Evolutionary conservation across 352 stramenopile species (phyloP).

Genomic region (Pythium apleroticum): DNA sequence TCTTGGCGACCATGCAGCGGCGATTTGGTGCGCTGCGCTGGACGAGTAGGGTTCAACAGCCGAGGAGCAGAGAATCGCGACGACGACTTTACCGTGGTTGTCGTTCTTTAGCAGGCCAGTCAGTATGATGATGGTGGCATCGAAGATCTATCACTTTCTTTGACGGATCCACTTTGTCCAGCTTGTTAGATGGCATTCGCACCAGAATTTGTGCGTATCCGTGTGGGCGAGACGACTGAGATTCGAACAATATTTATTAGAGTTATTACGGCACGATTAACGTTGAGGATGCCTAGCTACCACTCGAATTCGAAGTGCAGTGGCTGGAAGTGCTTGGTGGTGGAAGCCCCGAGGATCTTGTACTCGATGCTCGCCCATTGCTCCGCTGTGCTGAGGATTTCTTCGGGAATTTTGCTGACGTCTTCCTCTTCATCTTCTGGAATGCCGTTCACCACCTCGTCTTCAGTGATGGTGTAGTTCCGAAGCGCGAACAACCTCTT

Average conservation of each 20-base stretch:
- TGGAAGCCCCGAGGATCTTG: conserved; percentile 4
- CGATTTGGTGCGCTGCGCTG: too few relatives aligned
- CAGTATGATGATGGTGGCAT: too few relatives aligned
- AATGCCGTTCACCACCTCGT: not conserved
- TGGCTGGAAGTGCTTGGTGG: conserved; percentile 17
- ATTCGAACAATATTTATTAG: not conserved
- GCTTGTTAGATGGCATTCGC: too few relatives aligned
- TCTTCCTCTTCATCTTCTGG: not conserved
- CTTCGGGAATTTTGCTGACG: not conserved
- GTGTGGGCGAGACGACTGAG: too few relatives aligned
- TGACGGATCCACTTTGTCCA: too few relatives aligned
- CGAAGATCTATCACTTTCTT: too few relatives aligned
- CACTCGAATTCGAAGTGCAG: conserved; percentile 18
- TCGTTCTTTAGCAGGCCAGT: too few relatives aligned
- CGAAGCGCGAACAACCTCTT: not conserved
- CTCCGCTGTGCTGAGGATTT: not conserved
- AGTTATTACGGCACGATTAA: not conserved
- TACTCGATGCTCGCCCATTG: conserved; percentile 5
- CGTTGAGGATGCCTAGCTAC: not conserved
- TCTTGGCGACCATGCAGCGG: too few relatives aligned
- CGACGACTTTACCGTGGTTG: too few relatives aligned
- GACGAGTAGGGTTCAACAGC: too few relatives aligned
- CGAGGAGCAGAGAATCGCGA: too few relatives aligned
- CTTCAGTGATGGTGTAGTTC: not conserved
- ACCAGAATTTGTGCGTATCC: too few relatives aligned